Conservation (phyloP, 192 early-diverging fungal genomes). For the Coemansia sp. region DNA sequence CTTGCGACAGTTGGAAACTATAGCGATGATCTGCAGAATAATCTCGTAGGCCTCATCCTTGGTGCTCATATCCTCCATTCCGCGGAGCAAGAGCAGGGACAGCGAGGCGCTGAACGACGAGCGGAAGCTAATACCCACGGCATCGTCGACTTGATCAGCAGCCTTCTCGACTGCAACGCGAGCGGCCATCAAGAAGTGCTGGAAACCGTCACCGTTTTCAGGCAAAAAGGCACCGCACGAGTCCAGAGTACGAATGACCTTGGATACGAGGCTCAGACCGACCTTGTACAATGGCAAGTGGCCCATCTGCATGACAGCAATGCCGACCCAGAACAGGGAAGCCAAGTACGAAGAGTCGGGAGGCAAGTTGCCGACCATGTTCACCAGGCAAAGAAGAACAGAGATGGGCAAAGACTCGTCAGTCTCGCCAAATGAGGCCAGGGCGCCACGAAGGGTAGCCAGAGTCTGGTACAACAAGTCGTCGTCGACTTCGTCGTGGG, state of each 20-base stretch:
- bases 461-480: constrained; percentile 93
- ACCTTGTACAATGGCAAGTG: constrained; percentile 77
- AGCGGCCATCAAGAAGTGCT: constrained; percentile 70
- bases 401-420: constrained; percentile 79
- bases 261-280: constrained; percentile 70
- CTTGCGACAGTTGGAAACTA: constrained; percentile 63
- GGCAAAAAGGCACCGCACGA: constrained; percentile 65
- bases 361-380: constrained; percentile 83
- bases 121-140: constrained; percentile 80
- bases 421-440: constrained; percentile 82
- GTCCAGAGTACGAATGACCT: constrained; percentile 77
- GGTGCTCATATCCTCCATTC: constrained; percentile 74
- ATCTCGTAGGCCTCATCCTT: constrained; percentile 73
- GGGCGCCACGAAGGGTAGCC: constrained; percentile 82
- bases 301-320: constrained; percentile 85
- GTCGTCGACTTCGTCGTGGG: constrained; percentile 87
- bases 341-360: constrained; percentile 80
- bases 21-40: constrained; percentile 73
- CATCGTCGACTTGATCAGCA: constrained; percentile 69
- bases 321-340: constrained; percentile 88
- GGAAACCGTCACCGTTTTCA: constrained; percentile 66
- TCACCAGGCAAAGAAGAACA: constrained; percentile 89
- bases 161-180: constrained; percentile 73
- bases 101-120: constrained; percentile 88
- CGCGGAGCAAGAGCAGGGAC: constrained; percentile 77